These are phyloP conservation scores for Coemansia sp. DNA, from an alignment of 192 early-diverging fungal species.

Conservation along the genomic window DNA sequence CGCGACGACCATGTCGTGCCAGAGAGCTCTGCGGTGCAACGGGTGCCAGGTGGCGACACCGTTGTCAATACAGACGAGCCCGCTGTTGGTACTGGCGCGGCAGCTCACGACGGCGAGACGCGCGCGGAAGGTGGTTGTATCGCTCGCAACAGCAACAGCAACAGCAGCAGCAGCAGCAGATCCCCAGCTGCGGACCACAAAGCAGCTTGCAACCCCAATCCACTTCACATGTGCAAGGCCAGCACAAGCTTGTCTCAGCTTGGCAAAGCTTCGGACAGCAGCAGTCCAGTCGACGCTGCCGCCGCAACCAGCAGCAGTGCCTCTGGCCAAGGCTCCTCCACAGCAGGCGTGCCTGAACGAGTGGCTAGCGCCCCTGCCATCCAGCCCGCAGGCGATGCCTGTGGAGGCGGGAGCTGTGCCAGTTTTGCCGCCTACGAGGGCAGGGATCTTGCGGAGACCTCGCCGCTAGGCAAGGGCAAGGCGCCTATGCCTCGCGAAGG, in stretches of 20 bases:
- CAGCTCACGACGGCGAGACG: neutral
- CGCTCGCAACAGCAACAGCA: neutral
- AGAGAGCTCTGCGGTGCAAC: neutral
- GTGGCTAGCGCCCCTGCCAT: constrained; percentile 24
- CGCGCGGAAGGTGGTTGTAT: neutral
- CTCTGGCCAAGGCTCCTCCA: neutral
- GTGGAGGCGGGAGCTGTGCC: neutral
- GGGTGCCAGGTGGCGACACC: neutral
- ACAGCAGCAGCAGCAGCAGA: neutral
- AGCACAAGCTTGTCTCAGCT: constrained; percentile 46
- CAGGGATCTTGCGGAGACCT: constrained; percentile 3
- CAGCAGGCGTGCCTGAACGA: constrained; percentile 6
- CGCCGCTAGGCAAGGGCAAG: constrained; percentile 21
- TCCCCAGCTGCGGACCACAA: neutral
- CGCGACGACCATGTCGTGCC: neutral
- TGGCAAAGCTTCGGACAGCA: constrained; percentile 4
- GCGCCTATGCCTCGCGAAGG: constrained; percentile 7
- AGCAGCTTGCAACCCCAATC: neutral
- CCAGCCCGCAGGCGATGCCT: neutral
- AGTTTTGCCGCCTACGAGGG: neutral
- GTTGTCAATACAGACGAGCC: neutral
- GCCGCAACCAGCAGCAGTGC: neutral
- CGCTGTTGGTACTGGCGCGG: neutral
- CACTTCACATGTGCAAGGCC: constrained; percentile 47
- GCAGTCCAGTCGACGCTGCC: neutral